phyloP scores from a whole-genome alignment of 257 asterid species.

The Linderniella brevidens region DNA sequence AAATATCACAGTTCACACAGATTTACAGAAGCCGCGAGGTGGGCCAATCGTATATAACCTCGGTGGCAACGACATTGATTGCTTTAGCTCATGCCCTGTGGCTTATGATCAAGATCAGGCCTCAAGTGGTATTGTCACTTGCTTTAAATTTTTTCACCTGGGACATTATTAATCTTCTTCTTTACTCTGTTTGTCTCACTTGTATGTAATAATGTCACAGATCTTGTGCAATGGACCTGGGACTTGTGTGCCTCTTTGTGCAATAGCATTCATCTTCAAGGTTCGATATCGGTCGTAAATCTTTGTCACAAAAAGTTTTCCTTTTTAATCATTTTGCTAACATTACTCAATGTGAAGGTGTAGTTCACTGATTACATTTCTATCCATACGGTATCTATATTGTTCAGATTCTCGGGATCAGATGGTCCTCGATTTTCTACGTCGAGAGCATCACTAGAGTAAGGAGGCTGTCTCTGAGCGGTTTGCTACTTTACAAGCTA shows the following conservation, averaged over 20 bases:
- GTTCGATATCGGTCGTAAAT: too few relatives aligned
- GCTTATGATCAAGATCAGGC: slow-evolving; percentile 84
- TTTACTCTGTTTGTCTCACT: too few relatives aligned
- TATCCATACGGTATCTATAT: background rate
- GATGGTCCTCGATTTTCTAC: slow-evolving; percentile 81
- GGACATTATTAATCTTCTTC: too few relatives aligned
- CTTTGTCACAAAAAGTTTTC: too few relatives aligned
- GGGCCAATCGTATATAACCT: slow-evolving; percentile 82
- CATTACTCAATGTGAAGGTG: too few relatives aligned
- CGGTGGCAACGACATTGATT: slow-evolving; percentile 70
- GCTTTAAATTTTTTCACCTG: slow-evolving; percentile 1
- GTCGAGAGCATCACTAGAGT: slow-evolving; percentile 96
- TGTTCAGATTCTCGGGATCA: slow-evolving; percentile 52
- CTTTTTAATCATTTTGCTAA: too few relatives aligned
- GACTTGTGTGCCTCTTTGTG: slow-evolving; percentile 79
- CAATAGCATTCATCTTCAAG: slow-evolving; percentile 62
- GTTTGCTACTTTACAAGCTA: slow-evolving; percentile 67
- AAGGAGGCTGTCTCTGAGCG: slow-evolving; percentile 72
- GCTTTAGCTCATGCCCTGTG: slow-evolving; percentile 73
- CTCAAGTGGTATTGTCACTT: slow-evolving; percentile 62
- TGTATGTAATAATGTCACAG: slow-evolving; percentile 14
- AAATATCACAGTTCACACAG: slow-evolving; percentile 48
- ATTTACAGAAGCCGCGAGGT: slow-evolving; percentile 87
- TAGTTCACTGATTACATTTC: too few relatives aligned
- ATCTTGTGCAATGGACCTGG: slow-evolving; percentile 95